phyloP scores from a whole-genome alignment of 2,329 filamentous ascomycete genomes.

The Chalara sp. region DNA sequence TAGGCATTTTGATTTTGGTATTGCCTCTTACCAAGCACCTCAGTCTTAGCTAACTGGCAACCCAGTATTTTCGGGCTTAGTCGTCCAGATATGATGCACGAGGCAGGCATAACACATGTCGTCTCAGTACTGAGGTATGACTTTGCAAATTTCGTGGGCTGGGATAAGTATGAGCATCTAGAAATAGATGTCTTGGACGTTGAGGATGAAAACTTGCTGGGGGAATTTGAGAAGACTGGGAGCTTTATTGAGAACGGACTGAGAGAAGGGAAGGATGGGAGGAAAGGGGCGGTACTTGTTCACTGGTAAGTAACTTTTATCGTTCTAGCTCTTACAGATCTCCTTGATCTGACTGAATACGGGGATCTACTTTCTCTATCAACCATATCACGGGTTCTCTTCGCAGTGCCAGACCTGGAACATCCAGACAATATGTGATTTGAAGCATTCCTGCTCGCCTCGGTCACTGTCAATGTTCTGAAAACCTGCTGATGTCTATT shows the following conservation, averaged over 20 bases:
- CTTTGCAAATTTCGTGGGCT: constrained; percentile 47
- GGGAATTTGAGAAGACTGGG: constrained; percentile 72
- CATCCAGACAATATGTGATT: too few species aligned
- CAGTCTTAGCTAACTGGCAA: background rate
- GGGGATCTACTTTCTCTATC: background rate
- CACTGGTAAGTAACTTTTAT: constrained; percentile 53
- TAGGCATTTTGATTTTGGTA: constrained; percentile 6
- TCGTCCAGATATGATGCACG: constrained; percentile 60
- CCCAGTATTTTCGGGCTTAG: constrained; percentile 72
- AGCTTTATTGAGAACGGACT: constrained; percentile 78
- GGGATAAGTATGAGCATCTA: constrained; percentile 61
- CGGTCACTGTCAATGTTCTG: too few species aligned
- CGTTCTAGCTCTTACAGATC: background rate
- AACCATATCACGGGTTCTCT: background rate
- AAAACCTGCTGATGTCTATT: background rate
- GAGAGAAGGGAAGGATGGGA: constrained; percentile 39
- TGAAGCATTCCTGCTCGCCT: too few species aligned
- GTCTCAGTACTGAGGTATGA: constrained; percentile 71
- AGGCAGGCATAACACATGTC: constrained; percentile 79
- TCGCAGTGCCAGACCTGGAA: background rate
- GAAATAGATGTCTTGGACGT: constrained; percentile 85
- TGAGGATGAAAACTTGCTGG: constrained; percentile 79
- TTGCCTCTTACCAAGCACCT: constrained; percentile 2
- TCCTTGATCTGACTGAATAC: background rate
- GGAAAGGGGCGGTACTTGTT: constrained; percentile 55